Conservation (phyloP, 495 filamentous ascomycete species). For the Xylaria nigripes region DNA sequence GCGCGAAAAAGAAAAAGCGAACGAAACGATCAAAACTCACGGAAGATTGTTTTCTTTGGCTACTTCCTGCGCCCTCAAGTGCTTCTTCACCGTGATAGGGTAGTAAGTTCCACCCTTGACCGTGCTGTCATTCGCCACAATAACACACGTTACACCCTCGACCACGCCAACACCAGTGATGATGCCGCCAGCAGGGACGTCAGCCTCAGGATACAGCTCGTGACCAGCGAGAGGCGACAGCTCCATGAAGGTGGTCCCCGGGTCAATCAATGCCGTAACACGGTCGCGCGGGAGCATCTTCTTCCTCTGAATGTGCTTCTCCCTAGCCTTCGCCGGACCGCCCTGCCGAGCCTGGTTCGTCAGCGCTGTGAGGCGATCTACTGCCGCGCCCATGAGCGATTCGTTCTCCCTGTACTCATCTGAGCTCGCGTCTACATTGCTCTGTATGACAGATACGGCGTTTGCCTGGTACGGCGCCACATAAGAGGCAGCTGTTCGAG, state of each 20-base stretch:
- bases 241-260: slow-evolving; percentile 85
- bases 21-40: slow-evolving; percentile 26
- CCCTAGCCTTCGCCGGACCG: slow-evolving; percentile 71
- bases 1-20: background rate
- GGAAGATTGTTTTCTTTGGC: slow-evolving; percentile 74
- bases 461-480: slow-evolving; percentile 58
- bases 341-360: slow-evolving; percentile 65
- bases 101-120: slow-evolving; percentile 99
- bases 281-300: slow-evolving; percentile 95
- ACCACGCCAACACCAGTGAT: slow-evolving; percentile 90
- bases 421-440: slow-evolving; percentile 66
- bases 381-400: slow-evolving; percentile 65
- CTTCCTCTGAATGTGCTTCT: slow-evolving; percentile 79
- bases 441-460: slow-evolving; percentile 70
- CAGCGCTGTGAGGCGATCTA: slow-evolving; percentile 55
- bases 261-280: slow-evolving; percentile 78
- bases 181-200: slow-evolving; percentile 68
- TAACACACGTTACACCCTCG: slow-evolving; percentile 84
- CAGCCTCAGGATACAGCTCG: slow-evolving; percentile 73
- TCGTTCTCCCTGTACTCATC: slow-evolving; percentile 77
- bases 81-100: slow-evolving; percentile 97
- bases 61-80: slow-evolving; percentile 84
- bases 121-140: slow-evolving; percentile 95
- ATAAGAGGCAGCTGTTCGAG: slow-evolving; percentile 49
- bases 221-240: slow-evolving; percentile 81